Conservation (phyloP, 164 flowering plant species). For the Magnolia sinica region DNA sequence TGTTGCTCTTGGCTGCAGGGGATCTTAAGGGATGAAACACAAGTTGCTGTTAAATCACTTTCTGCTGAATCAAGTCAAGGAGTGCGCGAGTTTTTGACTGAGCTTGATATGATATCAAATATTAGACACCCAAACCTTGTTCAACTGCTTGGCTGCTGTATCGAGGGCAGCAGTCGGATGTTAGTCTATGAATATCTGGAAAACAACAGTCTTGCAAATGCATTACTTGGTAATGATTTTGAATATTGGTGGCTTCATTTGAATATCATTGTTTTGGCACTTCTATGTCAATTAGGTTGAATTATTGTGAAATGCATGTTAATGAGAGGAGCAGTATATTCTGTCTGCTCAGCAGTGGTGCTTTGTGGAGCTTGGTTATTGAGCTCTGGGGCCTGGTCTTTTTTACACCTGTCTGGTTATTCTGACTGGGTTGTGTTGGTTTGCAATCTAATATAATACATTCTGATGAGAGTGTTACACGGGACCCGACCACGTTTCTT, state of each 20-base stretch:
- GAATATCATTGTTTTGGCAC: background rate
- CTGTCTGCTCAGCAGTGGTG: background rate
- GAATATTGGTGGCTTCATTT: background rate
- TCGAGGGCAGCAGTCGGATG: constrained; percentile 58
- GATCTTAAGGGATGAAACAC: constrained; percentile 55
- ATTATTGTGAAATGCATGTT: background rate
- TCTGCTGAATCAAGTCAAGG: constrained; percentile 85
- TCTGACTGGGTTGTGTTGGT: too few relatives aligned
- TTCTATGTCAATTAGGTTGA: background rate
- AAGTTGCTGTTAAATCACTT: constrained; percentile 68
- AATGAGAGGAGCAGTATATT: background rate
- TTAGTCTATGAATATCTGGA: constrained; percentile 78
- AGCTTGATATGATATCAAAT: constrained; percentile 67
- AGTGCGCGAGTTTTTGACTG: constrained; percentile 66
- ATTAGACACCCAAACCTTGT: constrained; percentile 78
- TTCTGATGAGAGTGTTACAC: background rate
- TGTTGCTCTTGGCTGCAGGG: constrained; percentile 46
- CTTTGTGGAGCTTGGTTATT: background rate
- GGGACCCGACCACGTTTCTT: background rate
- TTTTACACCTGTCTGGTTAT: too few relatives aligned
- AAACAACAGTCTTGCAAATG: constrained; percentile 72
- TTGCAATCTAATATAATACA: too few relatives aligned
- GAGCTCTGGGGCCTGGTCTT: background rate
- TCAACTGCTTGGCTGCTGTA: constrained; percentile 72
- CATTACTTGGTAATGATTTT: constrained; percentile 50